These are phyloP conservation scores for Sporothrix curviconia DNA, from an alignment of 2,329 filamentous ascomycete genomes.

Conservation along the genomic window DNA sequence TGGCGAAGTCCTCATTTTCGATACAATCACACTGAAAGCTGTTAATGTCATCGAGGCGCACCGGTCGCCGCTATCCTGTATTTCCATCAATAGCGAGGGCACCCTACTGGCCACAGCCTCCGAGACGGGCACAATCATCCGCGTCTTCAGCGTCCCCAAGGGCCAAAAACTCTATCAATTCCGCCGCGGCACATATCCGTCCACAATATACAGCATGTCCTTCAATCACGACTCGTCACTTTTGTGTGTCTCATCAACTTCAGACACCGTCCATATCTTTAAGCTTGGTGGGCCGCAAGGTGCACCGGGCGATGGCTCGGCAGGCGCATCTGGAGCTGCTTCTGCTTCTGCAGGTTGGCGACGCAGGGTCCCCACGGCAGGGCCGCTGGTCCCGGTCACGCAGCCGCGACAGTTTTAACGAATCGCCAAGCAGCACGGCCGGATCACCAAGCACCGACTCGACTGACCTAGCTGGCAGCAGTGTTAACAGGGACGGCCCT, in stretches of 20 bases:
- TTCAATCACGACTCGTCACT: conserved; percentile 93
- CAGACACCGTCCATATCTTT: conserved; percentile 96
- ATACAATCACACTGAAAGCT: conserved; percentile 80
- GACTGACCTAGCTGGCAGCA: conserved; percentile 30
- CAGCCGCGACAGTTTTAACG: conserved; percentile 49
- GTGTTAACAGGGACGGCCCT: conserved; percentile 20
- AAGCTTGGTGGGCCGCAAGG: conserved; percentile 55
- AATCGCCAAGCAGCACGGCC: conserved; percentile 41
- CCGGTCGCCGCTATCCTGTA: conserved; percentile 80
- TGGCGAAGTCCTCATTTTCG: conserved; percentile 88
- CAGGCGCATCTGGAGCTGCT: neutral
- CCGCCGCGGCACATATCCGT: conserved; percentile 87
- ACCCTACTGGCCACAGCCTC: conserved; percentile 89
- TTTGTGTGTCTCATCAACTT: conserved; percentile 90
- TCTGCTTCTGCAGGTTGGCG: neutral
- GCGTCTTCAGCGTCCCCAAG: conserved; percentile 86
- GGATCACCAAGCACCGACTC: conserved; percentile 44
- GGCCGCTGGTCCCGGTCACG: conserved; percentile 49
- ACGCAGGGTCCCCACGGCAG: conserved; percentile 35
- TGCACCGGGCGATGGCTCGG: conserved; percentile 16
- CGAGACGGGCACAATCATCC: conserved; percentile 94
- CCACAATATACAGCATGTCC: conserved; percentile 96
- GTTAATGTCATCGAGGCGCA: conserved; percentile 95
- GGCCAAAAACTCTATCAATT: conserved; percentile 96
- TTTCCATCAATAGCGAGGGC: conserved; percentile 87